Percentiles rank a stretch among this genome's conserved stretches.
Conservation (phyloP, 164 flowering plant genomes). For the Tetrastigma voinierianum region DNA sequence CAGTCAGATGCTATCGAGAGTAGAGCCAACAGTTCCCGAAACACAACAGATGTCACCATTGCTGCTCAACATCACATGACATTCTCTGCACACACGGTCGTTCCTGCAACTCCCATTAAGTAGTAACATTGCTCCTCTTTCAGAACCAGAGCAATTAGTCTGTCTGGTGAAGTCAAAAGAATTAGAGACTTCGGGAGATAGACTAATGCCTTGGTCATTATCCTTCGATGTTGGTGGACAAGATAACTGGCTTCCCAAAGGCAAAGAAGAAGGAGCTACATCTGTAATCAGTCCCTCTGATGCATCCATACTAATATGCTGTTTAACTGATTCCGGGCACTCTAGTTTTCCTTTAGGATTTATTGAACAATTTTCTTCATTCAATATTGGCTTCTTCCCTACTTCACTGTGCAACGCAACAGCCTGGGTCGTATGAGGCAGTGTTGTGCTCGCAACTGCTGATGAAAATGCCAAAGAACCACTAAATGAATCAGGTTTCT, state of each 20-base stretch:
- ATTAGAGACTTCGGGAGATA: slow-evolving; percentile 8
- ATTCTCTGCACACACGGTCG: too few species aligned
- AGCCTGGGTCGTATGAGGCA: slow-evolving; percentile 5
- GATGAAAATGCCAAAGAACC: slow-evolving; percentile 31
- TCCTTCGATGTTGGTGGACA: slow-evolving; percentile 13
- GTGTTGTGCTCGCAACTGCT: slow-evolving; percentile 27
- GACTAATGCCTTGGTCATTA: slow-evolving; percentile 4
- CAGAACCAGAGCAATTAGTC: slow-evolving; percentile 15
- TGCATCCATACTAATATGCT: slow-evolving; percentile 15
- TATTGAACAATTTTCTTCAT: slow-evolving; percentile 29
- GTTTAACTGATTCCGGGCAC: slow-evolving; percentile 25
- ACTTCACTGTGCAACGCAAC: slow-evolving; percentile 35
- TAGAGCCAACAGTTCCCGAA: too few species aligned
- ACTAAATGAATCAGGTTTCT: slow-evolving; percentile 38
- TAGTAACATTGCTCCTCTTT: slow-evolving; percentile 7
- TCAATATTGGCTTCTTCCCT: slow-evolving; percentile 29
- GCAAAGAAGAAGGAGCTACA: slow-evolving; percentile 7
- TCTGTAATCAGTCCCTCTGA: slow-evolving; percentile 17
- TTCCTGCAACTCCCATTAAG: slow-evolving; percentile 20
- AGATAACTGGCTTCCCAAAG: slow-evolving; percentile 11
- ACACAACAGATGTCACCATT: too few species aligned
- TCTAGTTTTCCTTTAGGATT: slow-evolving; percentile 29
- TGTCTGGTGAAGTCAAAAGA: slow-evolving; percentile 12
- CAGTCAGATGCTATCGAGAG: too few species aligned
- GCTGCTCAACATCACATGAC: too few species aligned